Base-by-base conservation (phyloP, 1,139 yeast species). In the Komagataea norvegica region DNA sequence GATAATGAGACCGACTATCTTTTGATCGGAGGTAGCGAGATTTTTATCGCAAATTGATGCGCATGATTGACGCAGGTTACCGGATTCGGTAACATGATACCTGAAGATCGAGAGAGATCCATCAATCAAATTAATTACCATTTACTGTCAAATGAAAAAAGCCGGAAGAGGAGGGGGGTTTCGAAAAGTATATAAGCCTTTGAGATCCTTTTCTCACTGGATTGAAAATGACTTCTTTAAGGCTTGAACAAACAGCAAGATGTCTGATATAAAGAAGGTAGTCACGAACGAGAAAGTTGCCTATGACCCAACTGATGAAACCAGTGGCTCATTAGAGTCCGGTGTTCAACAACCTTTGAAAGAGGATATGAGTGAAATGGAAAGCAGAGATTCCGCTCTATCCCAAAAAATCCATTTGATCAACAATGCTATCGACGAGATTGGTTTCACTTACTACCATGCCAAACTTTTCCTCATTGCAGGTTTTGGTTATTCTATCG, bases 401-500 rank as follows among this genome's bases (percentile, higher is more conserved):
- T 51, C 63, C 20, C 54, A 52, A 31, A 68, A 68, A 45, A 63
- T 68, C 59, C 54, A 51, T 32, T 51, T 67, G 8, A 49, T 73
- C 36, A 70, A 72, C 50, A 55, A 69, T 38, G 75, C 75, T 8
- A 57, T 72, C 21, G 76, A 72, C 48, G 74, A 72, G 43, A 69
- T 72, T 18, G 77, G 77, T 0, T 68, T 72, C 54, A 71, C 77
- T 4, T 60, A 68, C 67, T 68, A 65, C 47, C 76, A 71, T 42
- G 54, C 61, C 29, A 65, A 67, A 43, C 54, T 69, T 29, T 65
- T 72, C 49, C 64, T 55, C 47, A 52, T 74, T 25, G 73, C 72
- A 31, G 79, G 79, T 14, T 68, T 73, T 66, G 80, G 79, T 21
- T 74, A 74, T 49, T 68, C 75, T 6, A 72, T 72, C 17, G 79